These are phyloP conservation scores for Austroboletus rostrupii DNA, from an alignment of 1,284 basidiomycete genomes.

Conservation along the genomic window DNA sequence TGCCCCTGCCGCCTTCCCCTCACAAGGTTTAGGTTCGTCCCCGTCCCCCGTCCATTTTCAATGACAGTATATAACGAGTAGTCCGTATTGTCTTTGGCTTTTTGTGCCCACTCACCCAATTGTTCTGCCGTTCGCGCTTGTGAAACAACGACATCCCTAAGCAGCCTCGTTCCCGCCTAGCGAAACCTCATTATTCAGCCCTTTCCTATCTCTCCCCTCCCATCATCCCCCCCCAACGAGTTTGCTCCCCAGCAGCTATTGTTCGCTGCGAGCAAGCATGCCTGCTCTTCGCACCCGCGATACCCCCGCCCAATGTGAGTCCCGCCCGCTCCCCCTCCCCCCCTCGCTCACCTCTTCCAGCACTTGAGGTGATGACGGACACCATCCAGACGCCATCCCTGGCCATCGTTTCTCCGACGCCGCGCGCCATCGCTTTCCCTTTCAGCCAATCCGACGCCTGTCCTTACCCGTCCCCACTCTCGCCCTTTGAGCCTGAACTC, in stretches of 20 bases:
- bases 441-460: conserved; percentile 47
- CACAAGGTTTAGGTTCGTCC: conserved; percentile 29
- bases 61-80: conserved; percentile 57
- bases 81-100: conserved; percentile 54
- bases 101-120: conserved; percentile 61
- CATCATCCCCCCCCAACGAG: conserved; percentile 28
- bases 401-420: conserved; percentile 69
- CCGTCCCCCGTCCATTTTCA: conserved; percentile 22
- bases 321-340: not conserved
- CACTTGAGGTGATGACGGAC: conserved; percentile 72
- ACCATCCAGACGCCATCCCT: conserved; percentile 54
- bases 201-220: conserved; percentile 28
- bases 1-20: conserved; percentile 20
- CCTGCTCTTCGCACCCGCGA: conserved; percentile 73
- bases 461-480: conserved; percentile 64
- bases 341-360: conserved; percentile 37
- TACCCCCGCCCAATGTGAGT: conserved; percentile 58
- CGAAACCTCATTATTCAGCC: conserved; percentile 44
- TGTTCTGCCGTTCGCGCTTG: conserved; percentile 47
- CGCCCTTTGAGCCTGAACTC: conserved; percentile 68
- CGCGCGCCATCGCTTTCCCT: conserved; percentile 72
- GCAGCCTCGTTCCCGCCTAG: conserved; percentile 34
- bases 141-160: conserved; percentile 45
- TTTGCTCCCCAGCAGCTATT: conserved; percentile 32
- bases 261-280: conserved; percentile 50